Base-by-base conservation (phyloP, 164 flowering plant species). In the Stephania cephalantha region DNA sequence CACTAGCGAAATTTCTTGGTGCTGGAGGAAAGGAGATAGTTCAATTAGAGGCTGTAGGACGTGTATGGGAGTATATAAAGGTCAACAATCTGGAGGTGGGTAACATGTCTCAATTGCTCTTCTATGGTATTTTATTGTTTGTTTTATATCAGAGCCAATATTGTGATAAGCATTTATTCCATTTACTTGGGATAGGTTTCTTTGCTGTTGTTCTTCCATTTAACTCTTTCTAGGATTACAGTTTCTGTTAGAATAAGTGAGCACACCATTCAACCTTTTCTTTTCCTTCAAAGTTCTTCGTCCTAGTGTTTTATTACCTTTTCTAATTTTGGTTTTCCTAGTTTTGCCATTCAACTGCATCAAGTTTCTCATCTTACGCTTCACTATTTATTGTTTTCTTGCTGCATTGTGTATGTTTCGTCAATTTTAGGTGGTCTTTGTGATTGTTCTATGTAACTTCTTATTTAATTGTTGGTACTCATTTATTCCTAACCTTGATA, bases 1-100 rank as follows among this genome's bases (percentile, higher is more conserved):
- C 86, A 42, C 96, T 95, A 74, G 92, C 90, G 31, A 88, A 78
- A 18, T 93, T 93, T 83, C 86, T 95, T 69, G 97, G 97, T 50
- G 80, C 87, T 71, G 87, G 76, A 44, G 94, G 79, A 73, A 88
- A 83, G 83, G 97, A 90, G 81, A 93, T 95, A 92, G 82, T 78
- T 20, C 87, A 84, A 53, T 50, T 89, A 30, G 97, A 90, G 67
- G 95, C 84, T n/a, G 45, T 82, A 4, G 79, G 81, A 68, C 88
- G 83, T 71, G 86, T 95, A 67, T 89, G 90, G 91, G 94, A 93
- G 72, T 91, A 95, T 82, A 88, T 95, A 68, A 90, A 89, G 77
- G 83, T 73, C 67, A 88, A 95, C 79, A 83, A 79, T 25, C 84
- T 90, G 77, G 93, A 91, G 99, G 97, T 95, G 71, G 69, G 87